Percentiles rank a stretch among this genome's conserved stretches.
Conservation (phyloP, 345 rosid species). For the Streptanthus diversifolius region DNA sequence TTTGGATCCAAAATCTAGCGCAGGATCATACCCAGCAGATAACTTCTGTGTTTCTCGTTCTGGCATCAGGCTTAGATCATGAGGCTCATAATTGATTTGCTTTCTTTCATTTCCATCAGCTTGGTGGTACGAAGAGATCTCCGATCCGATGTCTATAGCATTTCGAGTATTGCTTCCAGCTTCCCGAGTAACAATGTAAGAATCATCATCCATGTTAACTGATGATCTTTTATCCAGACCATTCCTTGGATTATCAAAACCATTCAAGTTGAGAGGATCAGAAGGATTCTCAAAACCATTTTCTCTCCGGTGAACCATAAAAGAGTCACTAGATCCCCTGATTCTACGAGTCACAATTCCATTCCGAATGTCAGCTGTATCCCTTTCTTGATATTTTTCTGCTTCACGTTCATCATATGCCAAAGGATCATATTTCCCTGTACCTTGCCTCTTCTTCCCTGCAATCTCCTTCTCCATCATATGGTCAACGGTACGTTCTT, state of each 20-base stretch:
- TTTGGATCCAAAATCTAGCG: slow-evolving; percentile 67
- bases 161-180: slow-evolving; percentile 43
- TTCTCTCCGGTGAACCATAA: slow-evolving; percentile 43
- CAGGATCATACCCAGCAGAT: slow-evolving; percentile 63
- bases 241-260: slow-evolving; percentile 46
- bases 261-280: slow-evolving; percentile 49
- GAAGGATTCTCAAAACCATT: slow-evolving; percentile 41
- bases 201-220: slow-evolving; percentile 59
- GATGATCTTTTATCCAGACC: slow-evolving; percentile 47
- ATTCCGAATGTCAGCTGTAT: slow-evolving; percentile 44
- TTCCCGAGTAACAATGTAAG: slow-evolving; percentile 64
- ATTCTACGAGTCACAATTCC: slow-evolving; percentile 43
- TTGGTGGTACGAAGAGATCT: slow-evolving; percentile 45
- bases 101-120: slow-evolving; percentile 42
- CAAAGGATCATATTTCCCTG: slow-evolving; percentile 56
- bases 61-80: slow-evolving; percentile 72
- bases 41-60: slow-evolving; percentile 60
- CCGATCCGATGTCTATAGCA: slow-evolving; percentile 61
- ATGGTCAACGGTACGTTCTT: slow-evolving; percentile 43
- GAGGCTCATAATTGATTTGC: slow-evolving; percentile 66
- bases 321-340: slow-evolving; percentile 50
- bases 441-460: slow-evolving; percentile 48
- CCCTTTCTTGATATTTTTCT: slow-evolving; percentile 45
- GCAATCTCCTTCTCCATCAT: slow-evolving; percentile 58
- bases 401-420: slow-evolving; percentile 43